Evolutionary conservation across 2,329 filamentous ascomycete genomes (phyloP).

Genomic region (Colletotrichum costaricense): DNA sequence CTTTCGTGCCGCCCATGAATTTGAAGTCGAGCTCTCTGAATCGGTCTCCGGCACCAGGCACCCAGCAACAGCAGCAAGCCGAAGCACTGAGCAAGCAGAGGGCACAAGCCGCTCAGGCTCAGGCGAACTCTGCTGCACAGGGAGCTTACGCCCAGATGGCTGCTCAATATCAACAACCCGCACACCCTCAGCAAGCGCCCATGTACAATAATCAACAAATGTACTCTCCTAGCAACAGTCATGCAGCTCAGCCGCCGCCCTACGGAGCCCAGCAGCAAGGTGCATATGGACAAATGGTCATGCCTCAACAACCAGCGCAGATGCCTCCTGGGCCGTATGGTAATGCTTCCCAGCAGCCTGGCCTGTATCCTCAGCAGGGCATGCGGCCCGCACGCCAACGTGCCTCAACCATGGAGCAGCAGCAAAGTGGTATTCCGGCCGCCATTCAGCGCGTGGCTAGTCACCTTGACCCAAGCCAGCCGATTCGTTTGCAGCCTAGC

Average conservation of each 20-base stretch:
- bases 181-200: slow-evolving; percentile 65
- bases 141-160: slow-evolving; percentile 70
- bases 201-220: slow-evolving; percentile 87
- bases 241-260: slow-evolving; percentile 76
- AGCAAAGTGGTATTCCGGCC: slow-evolving; percentile 90
- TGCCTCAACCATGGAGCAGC: slow-evolving; percentile 96
- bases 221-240: slow-evolving; percentile 73
- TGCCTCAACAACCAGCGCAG: slow-evolving; percentile 75
- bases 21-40: slow-evolving; percentile 87
- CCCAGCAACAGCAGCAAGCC: slow-evolving; percentile 95
- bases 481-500: slow-evolving; percentile 93
- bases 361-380: slow-evolving; percentile 71
- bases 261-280: slow-evolving; percentile 82
- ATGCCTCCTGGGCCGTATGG: slow-evolving; percentile 74
- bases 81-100: slow-evolving; percentile 95
- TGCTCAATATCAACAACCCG: slow-evolving; percentile 59
- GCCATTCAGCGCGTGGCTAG: slow-evolving; percentile 95
- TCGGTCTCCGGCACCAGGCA: slow-evolving; percentile 89
- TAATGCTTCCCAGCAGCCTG: slow-evolving; percentile 62
- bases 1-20: slow-evolving; percentile 97
- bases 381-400: slow-evolving; percentile 84
- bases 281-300: slow-evolving; percentile 79
- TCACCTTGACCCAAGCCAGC: slow-evolving; percentile 93
- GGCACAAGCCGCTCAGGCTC: slow-evolving; percentile 76
- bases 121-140: slow-evolving; percentile 73